Conservation (phyloP, 2,329 filamentous ascomycete genomes). For the Fusarium odoratissimum region DNA sequence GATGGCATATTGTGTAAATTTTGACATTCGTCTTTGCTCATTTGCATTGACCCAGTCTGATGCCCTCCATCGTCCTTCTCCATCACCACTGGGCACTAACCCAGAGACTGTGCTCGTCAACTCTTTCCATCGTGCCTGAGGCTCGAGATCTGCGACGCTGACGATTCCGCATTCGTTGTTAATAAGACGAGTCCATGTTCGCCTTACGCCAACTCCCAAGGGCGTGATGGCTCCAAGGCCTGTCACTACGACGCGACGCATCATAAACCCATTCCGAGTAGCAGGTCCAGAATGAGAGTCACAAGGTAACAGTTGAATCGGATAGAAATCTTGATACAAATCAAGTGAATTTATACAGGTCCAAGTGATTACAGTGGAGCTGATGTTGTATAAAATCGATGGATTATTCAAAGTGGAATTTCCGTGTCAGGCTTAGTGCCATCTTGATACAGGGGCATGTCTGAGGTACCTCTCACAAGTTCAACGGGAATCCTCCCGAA, state of each 20-base stretch:
- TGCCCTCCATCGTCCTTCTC: constrained; percentile 61
- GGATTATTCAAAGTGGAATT: constrained; percentile 2
- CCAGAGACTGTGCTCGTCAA: constrained; percentile 89
- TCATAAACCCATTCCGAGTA: constrained; percentile 57
- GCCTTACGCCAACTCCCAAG: constrained; percentile 80
- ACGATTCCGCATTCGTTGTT: constrained; percentile 83
- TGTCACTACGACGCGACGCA: constrained; percentile 84
- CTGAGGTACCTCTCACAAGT: background rate
- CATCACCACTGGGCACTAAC: constrained; percentile 71
- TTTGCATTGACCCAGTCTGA: constrained; percentile 64
- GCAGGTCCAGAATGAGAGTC: background rate
- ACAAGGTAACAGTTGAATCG: no score
- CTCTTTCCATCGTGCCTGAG: constrained; percentile 69
- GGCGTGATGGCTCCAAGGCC: constrained; percentile 86
- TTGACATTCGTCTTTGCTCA: constrained; percentile 83
- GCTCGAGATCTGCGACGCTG: constrained; percentile 73
- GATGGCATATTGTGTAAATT: constrained; percentile 91
- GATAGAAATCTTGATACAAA: background rate
- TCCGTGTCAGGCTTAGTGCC: constrained; percentile 40
- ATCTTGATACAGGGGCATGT: background rate
- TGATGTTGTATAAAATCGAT: constrained; percentile 8
- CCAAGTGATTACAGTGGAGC: background rate
- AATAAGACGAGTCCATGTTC: constrained; percentile 84
- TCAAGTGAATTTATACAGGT: background rate
- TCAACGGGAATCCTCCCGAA: constrained; percentile 9